Percentiles rank a stretch among this genome's conserved stretches.
These are phyloP conservation scores for Hypocrella siamensis DNA, from an alignment of 2,329 filamentous ascomycete species.

Conservation along the genomic window DNA sequence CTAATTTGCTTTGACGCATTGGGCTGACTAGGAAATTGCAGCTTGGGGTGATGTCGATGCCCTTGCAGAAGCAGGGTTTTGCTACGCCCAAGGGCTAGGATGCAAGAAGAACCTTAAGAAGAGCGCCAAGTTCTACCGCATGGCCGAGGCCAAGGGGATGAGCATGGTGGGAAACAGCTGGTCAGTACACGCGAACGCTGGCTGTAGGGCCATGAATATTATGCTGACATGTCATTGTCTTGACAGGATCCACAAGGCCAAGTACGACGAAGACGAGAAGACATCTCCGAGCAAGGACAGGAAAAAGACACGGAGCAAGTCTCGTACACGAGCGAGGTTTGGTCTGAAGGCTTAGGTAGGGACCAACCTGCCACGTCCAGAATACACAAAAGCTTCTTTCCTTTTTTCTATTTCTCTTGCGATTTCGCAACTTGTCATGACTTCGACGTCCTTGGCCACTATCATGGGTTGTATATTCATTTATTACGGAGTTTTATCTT, in stretches of 20 bases:
- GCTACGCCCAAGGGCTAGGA: conserved; percentile 83
- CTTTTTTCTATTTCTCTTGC: neutral
- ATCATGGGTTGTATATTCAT: conserved; percentile 11
- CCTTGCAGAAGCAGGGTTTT: conserved; percentile 85
- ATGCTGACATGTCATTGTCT: neutral
- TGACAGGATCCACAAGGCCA: conserved; percentile 84
- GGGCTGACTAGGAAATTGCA: conserved; percentile 13
- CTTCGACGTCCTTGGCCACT: conserved; percentile 5
- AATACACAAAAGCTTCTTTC: neutral
- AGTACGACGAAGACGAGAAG: conserved; percentile 58
- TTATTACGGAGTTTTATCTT: conserved; percentile 12
- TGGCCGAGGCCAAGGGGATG: conserved; percentile 84
- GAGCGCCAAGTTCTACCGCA: conserved; percentile 77
- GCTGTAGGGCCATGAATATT: too few species aligned
- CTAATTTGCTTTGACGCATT: neutral
- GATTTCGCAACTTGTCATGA: neutral
- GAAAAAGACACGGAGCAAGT: conserved; percentile 62
- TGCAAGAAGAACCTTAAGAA: conserved; percentile 95
- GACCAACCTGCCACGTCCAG: neutral
- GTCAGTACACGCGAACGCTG: conserved; percentile 35
- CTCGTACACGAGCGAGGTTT: conserved; percentile 60
- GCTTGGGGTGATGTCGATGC: conserved; percentile 93
- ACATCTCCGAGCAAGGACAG: conserved; percentile 28
- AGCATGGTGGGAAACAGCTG: conserved; percentile 98
- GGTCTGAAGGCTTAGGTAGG: conserved; percentile 23